Evolutionary conservation across 1,284 basidiomycete genomes (phyloP).

Genomic region (Sanguinoderma infundibulare): DNA sequence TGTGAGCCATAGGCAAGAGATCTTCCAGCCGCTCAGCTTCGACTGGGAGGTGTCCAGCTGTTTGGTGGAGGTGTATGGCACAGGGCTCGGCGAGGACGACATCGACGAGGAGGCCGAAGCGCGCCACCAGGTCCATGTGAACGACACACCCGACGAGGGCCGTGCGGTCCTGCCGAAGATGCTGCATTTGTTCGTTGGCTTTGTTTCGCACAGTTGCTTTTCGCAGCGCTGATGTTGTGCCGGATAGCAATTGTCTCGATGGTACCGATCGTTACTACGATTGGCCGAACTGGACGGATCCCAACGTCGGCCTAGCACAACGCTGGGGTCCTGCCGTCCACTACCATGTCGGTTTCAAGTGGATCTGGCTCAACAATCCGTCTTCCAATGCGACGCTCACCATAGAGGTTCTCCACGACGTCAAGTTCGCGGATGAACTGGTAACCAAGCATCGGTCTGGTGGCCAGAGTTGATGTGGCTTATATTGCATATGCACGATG

Average conservation of each 20-base stretch:
- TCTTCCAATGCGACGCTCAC: conserved; percentile 26
- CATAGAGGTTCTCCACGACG: conserved; percentile 31
- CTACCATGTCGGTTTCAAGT: conserved; percentile 52
- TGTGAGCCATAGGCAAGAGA: conserved; percentile 43
- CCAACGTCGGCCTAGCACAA: conserved; percentile 39
- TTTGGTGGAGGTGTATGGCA: conserved; percentile 48
- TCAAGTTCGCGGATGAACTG: conserved; percentile 37
- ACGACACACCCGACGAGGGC: conserved; percentile 44
- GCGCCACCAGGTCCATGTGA: conserved; percentile 39
- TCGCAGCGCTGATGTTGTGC: neutral
- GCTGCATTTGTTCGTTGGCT: conserved; percentile 48
- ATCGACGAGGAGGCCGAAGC: conserved; percentile 41
- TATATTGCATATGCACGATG: too few relatives aligned
- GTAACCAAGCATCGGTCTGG: conserved; percentile 21
- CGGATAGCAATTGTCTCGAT: conserved; percentile 48
- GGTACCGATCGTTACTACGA: conserved; percentile 48
- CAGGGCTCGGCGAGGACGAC: conserved; percentile 45
- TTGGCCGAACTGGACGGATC: conserved; percentile 50
- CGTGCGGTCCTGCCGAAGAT: conserved; percentile 47
- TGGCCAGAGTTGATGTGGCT: neutral
- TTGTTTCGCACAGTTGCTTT: neutral
- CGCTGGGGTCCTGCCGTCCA: conserved; percentile 49
- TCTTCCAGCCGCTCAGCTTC: conserved; percentile 46
- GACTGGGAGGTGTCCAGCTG: conserved; percentile 55
- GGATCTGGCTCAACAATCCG: conserved; percentile 51